Evolutionary conservation across 495 filamentous ascomycete species (phyloP).

Genomic region (Terfezia claveryi): DNA sequence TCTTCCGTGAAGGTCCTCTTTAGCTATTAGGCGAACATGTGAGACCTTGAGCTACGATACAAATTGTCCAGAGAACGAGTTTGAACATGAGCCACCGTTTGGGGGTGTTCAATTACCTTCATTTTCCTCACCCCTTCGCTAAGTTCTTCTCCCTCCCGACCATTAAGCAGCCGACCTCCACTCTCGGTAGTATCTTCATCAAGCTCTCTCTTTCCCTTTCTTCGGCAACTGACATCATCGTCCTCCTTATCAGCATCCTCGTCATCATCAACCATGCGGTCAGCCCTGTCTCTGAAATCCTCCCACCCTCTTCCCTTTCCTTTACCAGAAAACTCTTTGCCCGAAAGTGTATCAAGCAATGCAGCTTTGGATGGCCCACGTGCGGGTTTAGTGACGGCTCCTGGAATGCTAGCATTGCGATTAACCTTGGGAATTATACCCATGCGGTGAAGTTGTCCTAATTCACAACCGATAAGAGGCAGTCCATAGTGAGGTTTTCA

Average conservation of each 20-base stretch:
- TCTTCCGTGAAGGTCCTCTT: background rate
- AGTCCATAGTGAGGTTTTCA: background rate
- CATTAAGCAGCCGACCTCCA: conserved; percentile 31
- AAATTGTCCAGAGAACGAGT: background rate
- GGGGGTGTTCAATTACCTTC: conserved; percentile 37
- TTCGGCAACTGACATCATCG: conserved; percentile 25
- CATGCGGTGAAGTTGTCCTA: conserved; percentile 16
- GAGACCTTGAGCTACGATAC: background rate
- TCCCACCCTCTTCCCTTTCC: conserved; percentile 58
- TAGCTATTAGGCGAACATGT: background rate
- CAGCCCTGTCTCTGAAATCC: conserved; percentile 33
- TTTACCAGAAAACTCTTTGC: conserved; percentile 31
- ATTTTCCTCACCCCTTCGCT: conserved; percentile 82
- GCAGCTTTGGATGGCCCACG: conserved; percentile 53
- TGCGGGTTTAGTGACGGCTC: conserved; percentile 9
- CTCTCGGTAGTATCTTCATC: conserved; percentile 33
- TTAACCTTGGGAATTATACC: conserved; percentile 9
- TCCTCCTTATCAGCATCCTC: conserved; percentile 53
- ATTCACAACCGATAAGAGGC: background rate
- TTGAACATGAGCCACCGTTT: background rate
- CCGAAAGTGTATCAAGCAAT: conserved; percentile 22
- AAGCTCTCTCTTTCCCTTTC: conserved; percentile 18
- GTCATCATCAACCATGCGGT: conserved; percentile 34
- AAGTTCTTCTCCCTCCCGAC: conserved; percentile 54
- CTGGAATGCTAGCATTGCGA: background rate